Conservation (phyloP, 2,329 filamentous ascomycete genomes). For the Trichoderma cornu-damae region DNA sequence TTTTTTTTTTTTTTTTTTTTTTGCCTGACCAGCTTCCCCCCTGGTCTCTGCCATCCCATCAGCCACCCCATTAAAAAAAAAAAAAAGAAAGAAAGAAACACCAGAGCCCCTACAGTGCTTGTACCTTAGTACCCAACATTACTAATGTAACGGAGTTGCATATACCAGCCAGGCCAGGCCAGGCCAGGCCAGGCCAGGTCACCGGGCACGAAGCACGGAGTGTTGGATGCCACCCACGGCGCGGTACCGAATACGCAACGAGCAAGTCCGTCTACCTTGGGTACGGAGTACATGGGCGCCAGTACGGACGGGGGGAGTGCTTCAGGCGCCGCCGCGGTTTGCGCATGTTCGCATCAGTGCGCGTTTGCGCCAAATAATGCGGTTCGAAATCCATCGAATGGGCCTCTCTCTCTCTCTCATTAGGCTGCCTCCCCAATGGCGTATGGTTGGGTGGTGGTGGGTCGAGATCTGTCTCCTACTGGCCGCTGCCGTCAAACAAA, state of each 20-base stretch:
- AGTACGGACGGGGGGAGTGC: too few species aligned
- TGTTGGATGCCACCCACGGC: neutral
- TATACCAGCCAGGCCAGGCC: too few species aligned
- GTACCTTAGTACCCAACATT: too few species aligned
- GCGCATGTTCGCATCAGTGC: neutral
- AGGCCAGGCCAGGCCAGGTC: too few species aligned
- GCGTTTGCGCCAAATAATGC: neutral
- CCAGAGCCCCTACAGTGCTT: too few species aligned
- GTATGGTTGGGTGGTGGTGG: conserved; percentile 9
- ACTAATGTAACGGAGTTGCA: too few species aligned
- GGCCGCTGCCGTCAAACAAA: conserved; percentile 11
- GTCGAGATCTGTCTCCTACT: conserved; percentile 17
- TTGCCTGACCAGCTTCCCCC: neutral
- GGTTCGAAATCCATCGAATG: neutral
- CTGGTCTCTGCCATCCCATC: neutral
- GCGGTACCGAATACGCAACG: neutral
- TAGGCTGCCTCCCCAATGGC: conserved; percentile 15
- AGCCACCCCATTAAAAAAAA: too few species aligned
- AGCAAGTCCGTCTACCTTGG: neutral
- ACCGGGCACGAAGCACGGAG: neutral
- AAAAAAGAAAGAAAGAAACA: too few species aligned
- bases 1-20: too few species aligned
- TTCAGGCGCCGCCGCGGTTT: neutral
- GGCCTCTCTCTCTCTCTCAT: neutral
- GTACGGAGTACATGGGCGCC: too few species aligned